Evolutionary conservation across 805 yeast genomes (phyloP), one percentile per base, ranked within the genome.

Genomic region (Yamadazyma akitaensis): DNA sequence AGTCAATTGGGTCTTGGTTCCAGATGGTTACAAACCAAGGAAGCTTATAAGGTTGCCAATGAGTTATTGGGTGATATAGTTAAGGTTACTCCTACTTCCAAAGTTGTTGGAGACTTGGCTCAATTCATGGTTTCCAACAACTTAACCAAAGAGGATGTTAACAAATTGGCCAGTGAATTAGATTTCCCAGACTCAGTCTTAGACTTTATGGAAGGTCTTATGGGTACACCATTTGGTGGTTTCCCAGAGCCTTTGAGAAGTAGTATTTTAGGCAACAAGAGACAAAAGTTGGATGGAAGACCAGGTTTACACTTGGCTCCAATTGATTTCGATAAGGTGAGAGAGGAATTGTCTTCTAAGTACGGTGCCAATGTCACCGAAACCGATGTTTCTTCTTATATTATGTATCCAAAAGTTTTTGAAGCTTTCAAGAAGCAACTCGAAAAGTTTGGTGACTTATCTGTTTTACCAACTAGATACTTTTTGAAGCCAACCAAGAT

Each of bases 141-240:
- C 70, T 78, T 94, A 60, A 77, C 84, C 9, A 75, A 86, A 42
- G 88, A 86, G 59, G 99, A 94, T 62, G 96, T 94, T 52, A 77
- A 75, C 65, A 84, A 85, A 64, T 81, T 94, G 57, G 99, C 99
- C 3, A 73, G 81, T 46, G 88, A 89, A 52, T 80, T 94, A 59
- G 99, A 94, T 72, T 92, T 94, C 96, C 99, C 99, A 53, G 97
- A 87, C 64, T 92, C 98, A 17, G 97, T 94, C 14, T 79, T 94
- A 66, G 99, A 94, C 71, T 94, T 94, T 81, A 90, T 94, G 80
- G 96, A 94, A 76, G 99, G 99, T 60, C 80, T 94, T 67, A 94
- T 94, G 88, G 99, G 99, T 65, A 94, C 94, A 56, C 99, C 99
- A 62, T 89, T 88, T 65, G 99, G 99, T 57, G 99, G 99, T 8